Conservation (phyloP, 768 basidiomycete species). For the Paxillus ammoniavirescens region DNA sequence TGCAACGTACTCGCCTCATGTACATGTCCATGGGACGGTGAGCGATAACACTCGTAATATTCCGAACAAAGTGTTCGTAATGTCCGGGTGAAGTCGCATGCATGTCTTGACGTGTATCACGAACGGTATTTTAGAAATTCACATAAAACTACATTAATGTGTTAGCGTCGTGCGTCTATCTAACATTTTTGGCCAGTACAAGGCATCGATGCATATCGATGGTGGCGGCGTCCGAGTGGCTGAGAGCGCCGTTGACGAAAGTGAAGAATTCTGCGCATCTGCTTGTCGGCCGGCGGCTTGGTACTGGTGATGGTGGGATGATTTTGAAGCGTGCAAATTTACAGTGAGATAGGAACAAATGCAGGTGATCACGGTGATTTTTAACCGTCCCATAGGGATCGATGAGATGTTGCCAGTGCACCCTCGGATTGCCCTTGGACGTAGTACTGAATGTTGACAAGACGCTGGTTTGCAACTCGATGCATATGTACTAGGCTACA, state of each 20-base stretch:
- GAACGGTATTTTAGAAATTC: slow-evolving; percentile 9
- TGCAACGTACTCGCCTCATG: background rate
- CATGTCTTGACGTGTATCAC: background rate
- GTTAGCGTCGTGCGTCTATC: slow-evolving; percentile 3
- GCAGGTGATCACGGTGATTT: background rate
- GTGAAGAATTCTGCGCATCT: background rate
- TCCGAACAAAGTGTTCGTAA: slow-evolving; percentile 3
- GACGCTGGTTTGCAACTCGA: too few relatives aligned
- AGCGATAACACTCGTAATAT: background rate
- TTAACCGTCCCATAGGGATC: background rate
- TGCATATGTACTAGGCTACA: background rate
- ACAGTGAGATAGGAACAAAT: background rate
- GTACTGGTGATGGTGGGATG: background rate
- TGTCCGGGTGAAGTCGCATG: slow-evolving; percentile 2
- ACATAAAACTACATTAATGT: slow-evolving; percentile 5
- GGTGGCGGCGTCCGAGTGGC: too few relatives aligned
- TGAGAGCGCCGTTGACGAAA: slow-evolving; percentile 3
- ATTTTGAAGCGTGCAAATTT: background rate
- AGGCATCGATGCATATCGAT: background rate
- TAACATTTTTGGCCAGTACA: background rate
- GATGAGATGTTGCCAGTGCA: background rate
- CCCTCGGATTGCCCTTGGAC: background rate
- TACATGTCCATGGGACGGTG: background rate
- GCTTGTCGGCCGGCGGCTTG: background rate
- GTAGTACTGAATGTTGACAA: too few relatives aligned